phyloP scores from a whole-genome alignment of 2,329 filamentous ascomycete species.

The Penicillium glabrum region DNA sequence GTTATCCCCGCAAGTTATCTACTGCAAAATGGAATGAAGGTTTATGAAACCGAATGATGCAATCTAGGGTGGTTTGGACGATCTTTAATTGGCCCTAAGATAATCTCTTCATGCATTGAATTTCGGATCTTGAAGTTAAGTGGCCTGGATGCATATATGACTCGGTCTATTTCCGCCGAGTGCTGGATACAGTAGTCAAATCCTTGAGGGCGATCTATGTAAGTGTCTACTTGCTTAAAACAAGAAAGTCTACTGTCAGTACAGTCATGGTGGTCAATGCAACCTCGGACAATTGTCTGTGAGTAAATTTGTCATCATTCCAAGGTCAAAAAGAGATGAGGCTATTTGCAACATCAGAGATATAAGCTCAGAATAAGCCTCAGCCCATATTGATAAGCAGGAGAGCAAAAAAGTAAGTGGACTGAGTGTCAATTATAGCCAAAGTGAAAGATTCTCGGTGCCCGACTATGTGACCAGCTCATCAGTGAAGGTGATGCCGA shows the following conservation, averaged over 20 bases:
- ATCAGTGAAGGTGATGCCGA: constrained; percentile 4
- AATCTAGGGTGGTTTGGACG: neutral
- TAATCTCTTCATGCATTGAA: neutral
- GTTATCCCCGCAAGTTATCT: neutral
- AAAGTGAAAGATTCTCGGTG: neutral
- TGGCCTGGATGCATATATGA: neutral
- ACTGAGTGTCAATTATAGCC: neutral
- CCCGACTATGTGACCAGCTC: neutral
- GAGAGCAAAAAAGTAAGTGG: neutral
- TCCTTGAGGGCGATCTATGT: neutral
- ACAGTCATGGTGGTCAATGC: neutral
- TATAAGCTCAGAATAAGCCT: neutral
- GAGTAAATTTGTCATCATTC: neutral
- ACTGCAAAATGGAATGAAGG: neutral
- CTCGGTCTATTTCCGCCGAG: neutral
- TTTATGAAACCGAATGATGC: neutral
- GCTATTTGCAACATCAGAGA: neutral
- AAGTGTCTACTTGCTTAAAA: neutral
- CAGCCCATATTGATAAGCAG: neutral
- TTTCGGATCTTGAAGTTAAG: neutral
- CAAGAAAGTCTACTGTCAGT: neutral
- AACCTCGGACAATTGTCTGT: neutral
- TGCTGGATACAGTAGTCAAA: neutral
- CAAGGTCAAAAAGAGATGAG: neutral
- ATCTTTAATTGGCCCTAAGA: neutral